Conservation (phyloP, 2,329 filamentous ascomycete genomes). For the Paramyrothecium sp. region DNA sequence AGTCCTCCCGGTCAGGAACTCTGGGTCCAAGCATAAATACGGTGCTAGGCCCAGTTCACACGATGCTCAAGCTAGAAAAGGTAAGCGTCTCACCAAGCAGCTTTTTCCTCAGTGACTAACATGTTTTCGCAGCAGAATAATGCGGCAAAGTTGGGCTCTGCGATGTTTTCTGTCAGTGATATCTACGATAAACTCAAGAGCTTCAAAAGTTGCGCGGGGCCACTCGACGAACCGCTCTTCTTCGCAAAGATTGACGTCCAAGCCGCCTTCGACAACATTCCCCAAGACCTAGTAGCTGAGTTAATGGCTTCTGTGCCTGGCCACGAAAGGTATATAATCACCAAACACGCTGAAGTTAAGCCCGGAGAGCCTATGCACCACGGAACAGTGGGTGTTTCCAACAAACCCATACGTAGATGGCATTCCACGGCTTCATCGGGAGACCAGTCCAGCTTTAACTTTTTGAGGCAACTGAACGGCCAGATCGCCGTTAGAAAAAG, state of each 20-base stretch:
- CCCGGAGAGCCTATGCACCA: conserved; percentile 32
- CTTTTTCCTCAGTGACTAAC: neutral
- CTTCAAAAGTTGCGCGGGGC: conserved; percentile 59
- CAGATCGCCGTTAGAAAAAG: conserved; percentile 44
- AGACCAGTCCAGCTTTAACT: conserved; percentile 35
- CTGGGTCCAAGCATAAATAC: conserved; percentile 41
- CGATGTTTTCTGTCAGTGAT: conserved; percentile 78
- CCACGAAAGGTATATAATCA: conserved; percentile 65
- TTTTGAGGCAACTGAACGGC: conserved; percentile 45
- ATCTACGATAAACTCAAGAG: conserved; percentile 70
- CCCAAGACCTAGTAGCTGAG: conserved; percentile 69
- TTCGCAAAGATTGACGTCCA: conserved; percentile 93
- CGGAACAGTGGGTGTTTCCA: conserved; percentile 14
- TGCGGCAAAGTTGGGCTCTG: conserved; percentile 67
- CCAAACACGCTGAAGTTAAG: conserved; percentile 72
- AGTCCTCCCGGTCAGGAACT: conserved; percentile 62
- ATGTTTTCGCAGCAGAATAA: conserved; percentile 32
- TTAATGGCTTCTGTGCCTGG: conserved; percentile 60
- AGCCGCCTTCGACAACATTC: conserved; percentile 93
- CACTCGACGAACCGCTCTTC: conserved; percentile 54
- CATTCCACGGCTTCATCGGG: conserved; percentile 44
- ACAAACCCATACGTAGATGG: conserved; percentile 48
- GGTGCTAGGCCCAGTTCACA: conserved; percentile 70
- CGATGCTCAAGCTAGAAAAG: conserved; percentile 77
- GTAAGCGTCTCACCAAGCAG: conserved; percentile 32